Evolutionary conservation across 2,329 filamentous ascomycete species (phyloP).

Genomic region (Penicillium sp.): DNA sequence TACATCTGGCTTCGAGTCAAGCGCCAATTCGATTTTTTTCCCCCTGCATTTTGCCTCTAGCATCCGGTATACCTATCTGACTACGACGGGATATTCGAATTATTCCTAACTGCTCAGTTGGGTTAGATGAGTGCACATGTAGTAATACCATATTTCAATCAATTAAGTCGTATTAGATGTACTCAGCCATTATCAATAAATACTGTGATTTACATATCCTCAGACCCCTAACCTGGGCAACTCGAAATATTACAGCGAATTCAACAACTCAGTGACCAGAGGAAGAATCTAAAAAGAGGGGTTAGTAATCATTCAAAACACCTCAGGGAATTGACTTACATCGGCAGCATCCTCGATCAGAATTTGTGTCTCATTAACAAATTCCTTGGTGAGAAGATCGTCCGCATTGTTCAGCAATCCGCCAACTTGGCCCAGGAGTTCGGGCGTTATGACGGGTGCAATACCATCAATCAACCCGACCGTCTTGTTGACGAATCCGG

Average conservation of each 20-base stretch:
- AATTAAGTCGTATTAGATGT: conserved; percentile 22
- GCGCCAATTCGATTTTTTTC: not conserved
- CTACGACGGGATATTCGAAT: not conserved
- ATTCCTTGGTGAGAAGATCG: conserved; percentile 27
- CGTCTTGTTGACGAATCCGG: conserved; percentile 27
- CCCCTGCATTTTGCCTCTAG: not conserved
- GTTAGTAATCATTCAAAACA: conserved; percentile 8
- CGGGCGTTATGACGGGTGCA: conserved; percentile 22
- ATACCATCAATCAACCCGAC: conserved; percentile 20
- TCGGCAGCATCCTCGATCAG: conserved; percentile 31
- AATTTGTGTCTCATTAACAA: conserved; percentile 31
- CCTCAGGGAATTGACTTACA: conserved; percentile 17
- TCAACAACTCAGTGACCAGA: conserved; percentile 29
- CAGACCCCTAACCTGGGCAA: not conserved
- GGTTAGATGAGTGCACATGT: not conserved
- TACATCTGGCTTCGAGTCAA: not conserved
- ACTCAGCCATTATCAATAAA: conserved; percentile 26
- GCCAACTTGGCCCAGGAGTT: conserved; percentile 23
- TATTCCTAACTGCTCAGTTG: not conserved
- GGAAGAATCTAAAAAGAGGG: conserved; percentile 27
- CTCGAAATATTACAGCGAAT: conserved; percentile 25
- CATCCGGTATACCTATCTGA: not conserved
- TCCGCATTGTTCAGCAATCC: conserved; percentile 25
- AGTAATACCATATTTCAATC: conserved; percentile 3
- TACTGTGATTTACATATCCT: conserved; percentile 8